Evolutionary conservation across 192 early-diverging fungal genomes (phyloP).

Genomic region (Mortierella antarctica): DNA sequence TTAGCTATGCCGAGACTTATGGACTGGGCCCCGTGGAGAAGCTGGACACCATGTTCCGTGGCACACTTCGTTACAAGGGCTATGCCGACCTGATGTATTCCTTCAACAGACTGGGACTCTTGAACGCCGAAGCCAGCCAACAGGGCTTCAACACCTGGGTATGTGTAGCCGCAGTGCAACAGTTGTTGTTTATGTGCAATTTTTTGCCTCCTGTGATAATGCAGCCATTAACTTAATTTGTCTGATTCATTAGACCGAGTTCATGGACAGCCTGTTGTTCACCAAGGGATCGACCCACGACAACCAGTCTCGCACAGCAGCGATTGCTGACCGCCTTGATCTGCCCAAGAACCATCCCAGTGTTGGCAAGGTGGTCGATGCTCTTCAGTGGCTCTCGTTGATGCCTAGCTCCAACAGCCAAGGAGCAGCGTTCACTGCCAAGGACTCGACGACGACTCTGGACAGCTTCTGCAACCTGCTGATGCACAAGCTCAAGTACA

Average conservation of each 20-base stretch:
- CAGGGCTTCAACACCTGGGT: conserved; percentile 60
- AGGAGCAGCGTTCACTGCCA: conserved; percentile 30
- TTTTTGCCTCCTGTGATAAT: neutral
- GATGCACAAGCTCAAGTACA: conserved; percentile 81
- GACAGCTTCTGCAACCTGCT: conserved; percentile 90
- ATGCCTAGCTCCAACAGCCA: conserved; percentile 20
- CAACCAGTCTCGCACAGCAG: conserved; percentile 34
- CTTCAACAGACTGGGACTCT: conserved; percentile 81
- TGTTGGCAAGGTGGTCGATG: conserved; percentile 63
- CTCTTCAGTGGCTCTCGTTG: conserved; percentile 65
- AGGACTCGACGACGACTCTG: conserved; percentile 66
- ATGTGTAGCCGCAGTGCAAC: neutral
- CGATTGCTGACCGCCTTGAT: conserved; percentile 54
- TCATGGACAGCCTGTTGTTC: conserved; percentile 57
- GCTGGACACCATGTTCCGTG: conserved; percentile 94
- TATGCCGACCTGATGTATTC: conserved; percentile 89
- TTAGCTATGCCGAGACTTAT: conserved; percentile 89
- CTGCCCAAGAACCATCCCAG: conserved; percentile 54
- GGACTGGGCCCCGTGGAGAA: conserved; percentile 74
- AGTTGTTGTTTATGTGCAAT: neutral
- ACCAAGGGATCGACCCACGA: conserved; percentile 10
- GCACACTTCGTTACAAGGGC: conserved; percentile 92
- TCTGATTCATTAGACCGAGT: conserved; percentile 43
- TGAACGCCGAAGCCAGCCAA: conserved; percentile 61
- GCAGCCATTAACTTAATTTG: neutral